Evolutionary conservation across 768 basidiomycete species (phyloP).

Genomic region (Mycena crocata): DNA sequence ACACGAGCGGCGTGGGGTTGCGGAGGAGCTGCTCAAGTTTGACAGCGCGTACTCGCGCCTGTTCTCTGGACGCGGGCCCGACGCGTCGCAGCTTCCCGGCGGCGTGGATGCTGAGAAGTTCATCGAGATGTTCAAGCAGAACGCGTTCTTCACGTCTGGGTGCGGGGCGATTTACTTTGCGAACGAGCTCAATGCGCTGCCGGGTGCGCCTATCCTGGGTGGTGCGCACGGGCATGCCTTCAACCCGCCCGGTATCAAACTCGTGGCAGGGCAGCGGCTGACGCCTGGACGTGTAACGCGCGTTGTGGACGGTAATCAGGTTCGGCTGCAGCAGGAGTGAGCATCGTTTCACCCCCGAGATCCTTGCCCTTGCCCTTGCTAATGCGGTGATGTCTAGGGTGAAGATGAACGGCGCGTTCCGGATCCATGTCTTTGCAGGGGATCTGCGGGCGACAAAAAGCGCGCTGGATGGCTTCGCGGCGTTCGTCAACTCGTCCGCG

Average conservation of each 20-base stretch:
- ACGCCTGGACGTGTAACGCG: conserved; percentile 27
- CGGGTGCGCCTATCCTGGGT: conserved; percentile 11
- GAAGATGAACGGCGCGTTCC: conserved; percentile 37
- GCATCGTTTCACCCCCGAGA: no score
- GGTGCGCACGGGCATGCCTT: conserved; percentile 20
- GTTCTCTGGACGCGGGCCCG: conserved; percentile 44
- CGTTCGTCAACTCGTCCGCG: conserved; percentile 29
- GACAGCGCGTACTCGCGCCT: conserved; percentile 52
- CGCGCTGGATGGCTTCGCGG: conserved; percentile 29
- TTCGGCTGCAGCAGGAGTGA: conserved; percentile 33
- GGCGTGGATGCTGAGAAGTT: conserved; percentile 33
- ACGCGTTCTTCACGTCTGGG: conserved; percentile 34
- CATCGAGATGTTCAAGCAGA: conserved; percentile 36
- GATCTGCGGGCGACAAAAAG: conserved; percentile 21
- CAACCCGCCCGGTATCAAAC: conserved; percentile 27
- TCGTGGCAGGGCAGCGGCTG: conserved; percentile 32
- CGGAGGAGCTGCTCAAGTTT: conserved; percentile 55
- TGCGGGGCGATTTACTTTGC: conserved; percentile 32
- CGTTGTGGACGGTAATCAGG: conserved; percentile 29
- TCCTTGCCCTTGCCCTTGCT: not conserved
- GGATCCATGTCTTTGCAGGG: conserved; percentile 33
- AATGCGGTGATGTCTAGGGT: conserved; percentile 15
- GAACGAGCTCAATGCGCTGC: conserved; percentile 31
- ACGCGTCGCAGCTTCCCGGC: conserved; percentile 29
- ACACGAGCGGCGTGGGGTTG: conserved; percentile 51